These are phyloP conservation scores for Metschnikowia noctiluminum DNA, from an alignment of 805 yeast genomes.

Conservation along the genomic window DNA sequence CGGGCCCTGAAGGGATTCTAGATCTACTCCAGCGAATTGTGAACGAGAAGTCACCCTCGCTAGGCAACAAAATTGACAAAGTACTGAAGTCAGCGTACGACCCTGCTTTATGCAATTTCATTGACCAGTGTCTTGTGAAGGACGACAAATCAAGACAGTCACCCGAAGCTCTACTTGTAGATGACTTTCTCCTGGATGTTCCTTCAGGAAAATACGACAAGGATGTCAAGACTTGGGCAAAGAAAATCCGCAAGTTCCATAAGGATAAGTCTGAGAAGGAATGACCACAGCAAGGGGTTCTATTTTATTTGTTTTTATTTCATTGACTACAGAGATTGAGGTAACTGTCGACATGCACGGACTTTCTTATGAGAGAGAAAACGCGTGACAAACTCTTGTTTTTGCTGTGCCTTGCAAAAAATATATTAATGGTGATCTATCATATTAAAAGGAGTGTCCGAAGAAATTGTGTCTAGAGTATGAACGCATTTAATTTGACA, in stretches of 20 bases:
- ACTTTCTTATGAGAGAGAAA: neutral
- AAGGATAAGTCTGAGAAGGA: constrained; percentile 23
- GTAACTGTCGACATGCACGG: too few relatives aligned
- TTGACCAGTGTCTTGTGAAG: constrained; percentile 69
- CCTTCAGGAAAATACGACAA: constrained; percentile 32
- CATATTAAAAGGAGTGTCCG: neutral
- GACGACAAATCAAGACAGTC: constrained; percentile 66
- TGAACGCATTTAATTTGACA: constrained; percentile 15
- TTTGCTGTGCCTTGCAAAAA: too few relatives aligned
- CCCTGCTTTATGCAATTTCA: constrained; percentile 57
- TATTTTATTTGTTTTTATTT: too few relatives aligned
- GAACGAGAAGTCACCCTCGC: constrained; percentile 83
- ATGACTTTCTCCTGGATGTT: constrained; percentile 31
- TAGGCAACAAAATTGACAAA: constrained; percentile 36
- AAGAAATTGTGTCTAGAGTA: constrained; percentile 3
- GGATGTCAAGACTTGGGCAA: constrained; percentile 41
- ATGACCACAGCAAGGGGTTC: neutral
- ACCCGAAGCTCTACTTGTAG: constrained; percentile 62
- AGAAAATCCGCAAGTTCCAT: constrained; percentile 31
- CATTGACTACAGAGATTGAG: too few relatives aligned
- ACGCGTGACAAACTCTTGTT: too few relatives aligned
- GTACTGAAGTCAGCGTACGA: constrained; percentile 34
- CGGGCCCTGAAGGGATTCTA: constrained; percentile 76
- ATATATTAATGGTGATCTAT: too few relatives aligned
- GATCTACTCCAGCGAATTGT: constrained; percentile 91